A percentile compares a stretch with the other conserved stretches of the same genome.
These are phyloP conservation scores for Chaetomiaceae sp. DNA, from an alignment of 2,329 filamentous ascomycete genomes.

Conservation along the genomic window DNA sequence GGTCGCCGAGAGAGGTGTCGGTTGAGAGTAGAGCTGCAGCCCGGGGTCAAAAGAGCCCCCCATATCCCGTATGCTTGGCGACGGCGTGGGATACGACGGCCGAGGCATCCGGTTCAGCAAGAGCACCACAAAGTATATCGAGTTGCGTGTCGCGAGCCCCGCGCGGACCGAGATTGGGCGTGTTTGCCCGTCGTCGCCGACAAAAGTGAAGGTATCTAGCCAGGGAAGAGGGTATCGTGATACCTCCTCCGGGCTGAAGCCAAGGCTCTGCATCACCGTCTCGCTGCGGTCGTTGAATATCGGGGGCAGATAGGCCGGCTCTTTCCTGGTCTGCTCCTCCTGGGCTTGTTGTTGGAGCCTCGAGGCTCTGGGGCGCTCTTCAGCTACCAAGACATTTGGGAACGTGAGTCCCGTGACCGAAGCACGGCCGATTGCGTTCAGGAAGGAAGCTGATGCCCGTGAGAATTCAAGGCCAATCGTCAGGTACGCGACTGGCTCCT, in stretches of 20 bases:
- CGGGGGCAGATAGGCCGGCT: conserved; percentile 60
- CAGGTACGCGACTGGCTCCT: conserved; percentile 56
- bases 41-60: conserved; percentile 40
- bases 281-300: conserved; percentile 55
- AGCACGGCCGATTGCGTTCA: conserved; percentile 48
- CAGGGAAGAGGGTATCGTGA: conserved; percentile 48
- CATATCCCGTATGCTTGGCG: conserved; percentile 41
- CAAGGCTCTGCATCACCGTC: conserved; percentile 49
- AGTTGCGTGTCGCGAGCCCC: conserved; percentile 55
- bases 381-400: conserved; percentile 47
- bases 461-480: conserved; percentile 55
- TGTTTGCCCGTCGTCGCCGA: conserved; percentile 46
- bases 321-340: conserved; percentile 52
- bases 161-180: conserved; percentile 48
- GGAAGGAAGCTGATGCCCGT: conserved; percentile 52
- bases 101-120: conserved; percentile 37
- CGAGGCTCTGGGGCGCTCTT: conserved; percentile 47
- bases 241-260: conserved; percentile 50
- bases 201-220: conserved; percentile 52
- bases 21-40: conserved; percentile 37
- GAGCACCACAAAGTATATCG: conserved; percentile 58
- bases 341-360: conserved; percentile 48
- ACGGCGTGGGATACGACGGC: conserved; percentile 41
- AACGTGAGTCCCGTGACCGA: conserved; percentile 47
- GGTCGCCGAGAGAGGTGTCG: conserved; percentile 42